phyloP scores from a whole-genome alignment of 768 basidiomycete species.

The Podaxis sp. region DNA sequence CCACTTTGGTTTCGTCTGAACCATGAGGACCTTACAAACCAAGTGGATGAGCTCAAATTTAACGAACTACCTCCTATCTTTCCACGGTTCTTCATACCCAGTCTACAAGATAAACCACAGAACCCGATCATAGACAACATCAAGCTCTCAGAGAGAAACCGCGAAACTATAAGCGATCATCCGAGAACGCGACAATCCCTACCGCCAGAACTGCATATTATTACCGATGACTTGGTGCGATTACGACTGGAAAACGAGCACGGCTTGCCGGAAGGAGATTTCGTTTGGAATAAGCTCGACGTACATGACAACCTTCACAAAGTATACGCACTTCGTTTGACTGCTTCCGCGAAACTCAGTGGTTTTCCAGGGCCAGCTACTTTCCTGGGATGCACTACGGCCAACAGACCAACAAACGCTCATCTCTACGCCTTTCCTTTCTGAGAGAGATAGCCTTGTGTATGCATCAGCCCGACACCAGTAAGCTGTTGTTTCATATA shows the following conservation, averaged over 20 bases:
- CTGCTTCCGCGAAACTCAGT: background rate
- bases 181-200: constrained; percentile 7
- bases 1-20: constrained; percentile 4
- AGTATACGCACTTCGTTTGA: constrained; percentile 21
- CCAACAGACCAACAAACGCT: constrained; percentile 28
- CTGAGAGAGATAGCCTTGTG: constrained; percentile 57
- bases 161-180: constrained; percentile 14
- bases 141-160: constrained; percentile 27
- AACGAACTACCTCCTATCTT: constrained; percentile 37
- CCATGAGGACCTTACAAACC: constrained; percentile 3
- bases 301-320: constrained; percentile 17
- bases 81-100: constrained; percentile 60
- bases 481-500: constrained; percentile 36
- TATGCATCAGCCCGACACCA: constrained; percentile 58
- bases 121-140: constrained; percentile 72
- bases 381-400: constrained; percentile 65
- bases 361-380: constrained; percentile 38
- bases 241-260: constrained; percentile 10
- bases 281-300: constrained; percentile 12
- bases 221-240: constrained; percentile 19
- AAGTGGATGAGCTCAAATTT: background rate
- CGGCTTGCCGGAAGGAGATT: constrained; percentile 18
- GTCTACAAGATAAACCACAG: constrained; percentile 69
- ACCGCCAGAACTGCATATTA: constrained; percentile 29
- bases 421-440: constrained; percentile 56